Evolutionary conservation across 108 stramenopile genomes (phyloP).

Genomic region (Hondaea fermentalgiana): DNA sequence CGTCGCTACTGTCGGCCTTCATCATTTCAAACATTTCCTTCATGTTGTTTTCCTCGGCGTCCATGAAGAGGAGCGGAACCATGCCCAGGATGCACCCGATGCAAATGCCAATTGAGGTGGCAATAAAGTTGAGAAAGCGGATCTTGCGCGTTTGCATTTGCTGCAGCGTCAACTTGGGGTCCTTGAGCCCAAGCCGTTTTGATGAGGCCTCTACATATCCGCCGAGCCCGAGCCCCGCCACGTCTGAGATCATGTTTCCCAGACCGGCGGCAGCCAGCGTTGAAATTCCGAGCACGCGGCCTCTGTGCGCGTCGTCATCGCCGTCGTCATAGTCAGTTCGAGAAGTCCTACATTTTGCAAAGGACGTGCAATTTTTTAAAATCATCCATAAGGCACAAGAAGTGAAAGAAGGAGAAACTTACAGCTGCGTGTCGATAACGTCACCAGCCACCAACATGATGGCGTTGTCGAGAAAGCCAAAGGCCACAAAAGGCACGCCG

Average conservation of each 20-base stretch:
- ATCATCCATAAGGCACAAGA: too few relatives aligned
- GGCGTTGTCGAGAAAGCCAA: slow-evolving; percentile 94
- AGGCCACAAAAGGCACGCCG: slow-evolving; percentile 29
- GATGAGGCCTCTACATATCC: slow-evolving; percentile 52
- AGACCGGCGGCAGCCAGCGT: slow-evolving; percentile 95
- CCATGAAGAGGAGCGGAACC: slow-evolving; percentile 78
- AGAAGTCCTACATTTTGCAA: too few relatives aligned
- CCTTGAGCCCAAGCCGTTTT: slow-evolving; percentile 55
- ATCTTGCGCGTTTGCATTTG: slow-evolving; percentile 34
- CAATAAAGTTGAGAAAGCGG: neutral
- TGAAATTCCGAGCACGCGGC: slow-evolving; percentile 77
- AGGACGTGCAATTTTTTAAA: too few relatives aligned
- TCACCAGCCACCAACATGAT: slow-evolving; percentile 88
- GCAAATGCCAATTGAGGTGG: slow-evolving; percentile 59
- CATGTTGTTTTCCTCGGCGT: slow-evolving; percentile 15
- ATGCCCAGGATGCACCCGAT: slow-evolving; percentile 90
- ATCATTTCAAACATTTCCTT: neutral
- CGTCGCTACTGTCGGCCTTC: neutral
- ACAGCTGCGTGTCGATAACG: slow-evolving; percentile 66
- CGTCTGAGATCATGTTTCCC: slow-evolving; percentile 70
- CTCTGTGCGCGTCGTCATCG: slow-evolving; percentile 9
- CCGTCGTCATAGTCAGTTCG: too few relatives aligned
- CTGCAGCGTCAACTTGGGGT: slow-evolving; percentile 64
- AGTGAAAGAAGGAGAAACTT: neutral
- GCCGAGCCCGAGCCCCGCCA: slow-evolving; percentile 73